phyloP scores from a whole-genome alignment of 1,139 yeast genomes.

The Debaryomycetaceae sp. region DNA sequence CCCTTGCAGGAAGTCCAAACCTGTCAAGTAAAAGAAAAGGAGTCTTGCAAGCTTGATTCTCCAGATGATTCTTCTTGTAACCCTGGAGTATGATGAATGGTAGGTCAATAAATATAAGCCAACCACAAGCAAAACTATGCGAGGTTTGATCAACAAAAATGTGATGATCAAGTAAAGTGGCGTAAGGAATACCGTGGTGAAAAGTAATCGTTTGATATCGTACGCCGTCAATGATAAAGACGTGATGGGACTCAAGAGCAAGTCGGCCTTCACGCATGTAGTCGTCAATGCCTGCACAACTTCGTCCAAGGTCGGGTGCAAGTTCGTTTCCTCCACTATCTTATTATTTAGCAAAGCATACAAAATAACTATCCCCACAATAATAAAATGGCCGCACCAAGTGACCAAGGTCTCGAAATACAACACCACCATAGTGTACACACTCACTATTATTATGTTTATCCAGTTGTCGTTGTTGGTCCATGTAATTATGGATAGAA shows the following conservation, averaged over 20 bases:
- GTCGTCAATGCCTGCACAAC: conserved; percentile 78
- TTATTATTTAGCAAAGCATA: conserved; percentile 60
- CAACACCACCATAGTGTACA: conserved; percentile 57
- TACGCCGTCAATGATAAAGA: conserved; percentile 65
- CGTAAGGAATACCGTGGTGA: conserved; percentile 80
- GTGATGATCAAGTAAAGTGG: conserved; percentile 76
- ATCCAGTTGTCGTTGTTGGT: conserved; percentile 83
- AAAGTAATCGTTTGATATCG: conserved; percentile 74
- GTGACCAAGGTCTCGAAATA: conserved; percentile 71
- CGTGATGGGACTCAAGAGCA: conserved; percentile 74
- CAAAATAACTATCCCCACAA: conserved; percentile 63
- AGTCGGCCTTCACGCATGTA: conserved; percentile 71
- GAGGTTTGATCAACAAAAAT: conserved; percentile 65
- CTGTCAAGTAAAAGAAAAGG: conserved; percentile 77
- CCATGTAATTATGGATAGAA: conserved; percentile 81
- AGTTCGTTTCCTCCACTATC: conserved; percentile 50
- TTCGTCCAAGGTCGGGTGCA: conserved; percentile 82
- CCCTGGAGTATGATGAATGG: conserved; percentile 81
- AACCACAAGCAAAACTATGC: conserved; percentile 55
- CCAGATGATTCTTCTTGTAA: conserved; percentile 82
- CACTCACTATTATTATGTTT: conserved; percentile 58
- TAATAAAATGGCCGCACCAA: conserved; percentile 76
- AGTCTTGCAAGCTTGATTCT: conserved; percentile 68
- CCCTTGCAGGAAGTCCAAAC: conserved; percentile 71
- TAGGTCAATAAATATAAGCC: conserved; percentile 73